Evolutionary conservation across 305 asterid species (phyloP).

Genomic region (Fraxinus paxiana): DNA sequence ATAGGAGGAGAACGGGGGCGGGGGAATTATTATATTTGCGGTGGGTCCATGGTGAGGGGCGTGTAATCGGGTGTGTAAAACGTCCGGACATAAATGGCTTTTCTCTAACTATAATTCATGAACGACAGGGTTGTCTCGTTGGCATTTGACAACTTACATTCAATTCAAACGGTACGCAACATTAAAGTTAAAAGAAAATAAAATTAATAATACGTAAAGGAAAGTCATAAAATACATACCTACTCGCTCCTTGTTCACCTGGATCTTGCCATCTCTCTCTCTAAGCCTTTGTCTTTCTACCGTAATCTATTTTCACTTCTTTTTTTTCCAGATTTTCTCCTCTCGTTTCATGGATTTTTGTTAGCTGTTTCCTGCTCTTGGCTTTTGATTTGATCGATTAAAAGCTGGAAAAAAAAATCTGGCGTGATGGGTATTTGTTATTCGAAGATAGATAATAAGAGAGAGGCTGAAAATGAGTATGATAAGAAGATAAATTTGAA

Average conservation of each 20-base stretch:
- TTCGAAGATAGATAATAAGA: conserved; percentile 51
- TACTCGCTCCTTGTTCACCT: conserved; percentile 59
- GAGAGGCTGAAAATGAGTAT: conserved; percentile 32
- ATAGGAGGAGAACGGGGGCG: too few relatives aligned
- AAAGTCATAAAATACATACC: conserved; percentile 47
- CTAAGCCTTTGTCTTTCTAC: conserved; percentile 27
- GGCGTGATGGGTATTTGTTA: conserved; percentile 79
- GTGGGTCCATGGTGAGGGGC: too few relatives aligned
- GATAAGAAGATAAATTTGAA: conserved; percentile 33
- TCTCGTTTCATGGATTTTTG: conserved; percentile 17
- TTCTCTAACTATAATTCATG: neutral
- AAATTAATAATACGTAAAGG: conserved; percentile 7
- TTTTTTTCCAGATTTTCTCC: neutral
- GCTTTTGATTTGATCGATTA: neutral
- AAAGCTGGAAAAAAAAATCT: neutral
- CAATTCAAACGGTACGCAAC: conserved; percentile 24
- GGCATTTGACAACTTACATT: neutral
- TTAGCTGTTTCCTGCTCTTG: neutral
- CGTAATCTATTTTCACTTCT: conserved; percentile 23
- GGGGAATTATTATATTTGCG: too few relatives aligned
- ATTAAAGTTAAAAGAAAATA: neutral
- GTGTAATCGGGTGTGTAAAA: too few relatives aligned
- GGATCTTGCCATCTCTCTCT: conserved; percentile 40
- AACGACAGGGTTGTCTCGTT: neutral
- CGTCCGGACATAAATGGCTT: too few relatives aligned